Conservation (phyloP, 1,284 basidiomycete genomes). For the Ustilago sp. region DNA sequence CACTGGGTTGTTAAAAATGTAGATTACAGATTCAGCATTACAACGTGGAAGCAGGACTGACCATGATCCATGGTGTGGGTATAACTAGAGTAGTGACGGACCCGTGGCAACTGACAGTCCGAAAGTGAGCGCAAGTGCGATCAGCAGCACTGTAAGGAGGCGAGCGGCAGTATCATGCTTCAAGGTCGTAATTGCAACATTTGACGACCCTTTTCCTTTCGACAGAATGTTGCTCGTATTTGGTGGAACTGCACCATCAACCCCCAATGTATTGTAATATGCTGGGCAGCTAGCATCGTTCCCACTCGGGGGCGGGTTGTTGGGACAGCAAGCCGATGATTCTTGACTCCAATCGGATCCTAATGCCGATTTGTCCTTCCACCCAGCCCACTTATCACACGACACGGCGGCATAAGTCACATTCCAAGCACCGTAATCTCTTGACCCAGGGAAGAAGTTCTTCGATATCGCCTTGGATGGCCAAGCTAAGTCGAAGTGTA, state of each 20-base stretch:
- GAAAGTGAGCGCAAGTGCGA: neutral
- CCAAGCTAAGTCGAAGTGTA: conserved; percentile 65
- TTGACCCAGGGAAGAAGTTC: conserved; percentile 52
- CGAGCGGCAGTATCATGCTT: neutral
- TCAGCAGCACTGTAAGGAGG: neutral
- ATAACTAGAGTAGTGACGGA: conserved; percentile 3
- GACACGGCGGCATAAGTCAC: conserved; percentile 47
- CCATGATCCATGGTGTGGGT: conserved; percentile 2
- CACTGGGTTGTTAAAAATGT: neutral
- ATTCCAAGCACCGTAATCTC: conserved; percentile 63
- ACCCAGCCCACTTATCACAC: conserved; percentile 55
- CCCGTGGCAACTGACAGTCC: conserved; percentile 16
- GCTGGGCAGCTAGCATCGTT: conserved; percentile 38
- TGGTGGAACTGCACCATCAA: conserved; percentile 24
- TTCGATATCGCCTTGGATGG: conserved; percentile 49
- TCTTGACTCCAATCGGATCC: conserved; percentile 60
- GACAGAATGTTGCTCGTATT: conserved; percentile 53
- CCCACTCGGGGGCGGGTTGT: conserved; percentile 43
- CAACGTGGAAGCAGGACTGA: neutral
- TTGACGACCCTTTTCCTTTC: conserved; percentile 39
- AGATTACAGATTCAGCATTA: conserved; percentile 1
- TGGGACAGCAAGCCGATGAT: conserved; percentile 54
- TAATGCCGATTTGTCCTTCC: conserved; percentile 43
- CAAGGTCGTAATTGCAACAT: conserved; percentile 11
- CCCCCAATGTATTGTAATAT: conserved; percentile 42